These are phyloP conservation scores for Aethionema arabicum DNA, from an alignment of 345 rosid species.

Conservation along the genomic window DNA sequence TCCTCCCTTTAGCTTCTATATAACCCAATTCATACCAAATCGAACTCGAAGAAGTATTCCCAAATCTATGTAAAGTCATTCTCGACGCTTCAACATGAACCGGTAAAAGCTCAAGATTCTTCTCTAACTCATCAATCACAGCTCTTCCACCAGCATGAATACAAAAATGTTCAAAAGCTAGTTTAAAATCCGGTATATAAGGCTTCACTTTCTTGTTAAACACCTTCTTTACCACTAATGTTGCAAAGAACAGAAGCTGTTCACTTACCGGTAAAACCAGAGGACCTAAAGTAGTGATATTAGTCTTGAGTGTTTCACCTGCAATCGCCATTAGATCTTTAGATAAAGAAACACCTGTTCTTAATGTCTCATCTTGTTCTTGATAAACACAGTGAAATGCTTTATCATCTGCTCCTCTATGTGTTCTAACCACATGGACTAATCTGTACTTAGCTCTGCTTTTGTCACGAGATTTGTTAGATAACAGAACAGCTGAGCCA, in stretches of 20 bases:
- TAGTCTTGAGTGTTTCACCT: constrained; percentile 46
- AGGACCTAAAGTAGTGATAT: constrained; percentile 48
- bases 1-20: constrained; percentile 45
- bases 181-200: constrained; percentile 48
- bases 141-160: constrained; percentile 61
- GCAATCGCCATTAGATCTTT: constrained; percentile 52
- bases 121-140: constrained; percentile 50
- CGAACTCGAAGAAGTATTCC: constrained; percentile 51
- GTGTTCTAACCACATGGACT: constrained; percentile 48
- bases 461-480: constrained; percentile 36
- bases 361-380: constrained; percentile 41
- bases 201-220: constrained; percentile 41
- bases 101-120: constrained; percentile 46
- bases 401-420: constrained; percentile 47
- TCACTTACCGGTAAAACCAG: constrained; percentile 47
- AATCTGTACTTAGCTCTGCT: constrained; percentile 45
- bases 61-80: constrained; percentile 50
- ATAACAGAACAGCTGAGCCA: constrained; percentile 43
- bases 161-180: constrained; percentile 54
- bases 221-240: constrained; percentile 38
- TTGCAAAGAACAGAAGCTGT: constrained; percentile 45
- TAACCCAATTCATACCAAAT: constrained; percentile 53
- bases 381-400: constrained; percentile 47
- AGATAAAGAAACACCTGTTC: constrained; percentile 40
- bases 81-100: constrained; percentile 51